These are phyloP conservation scores for Cladosporium sp. DNA, from an alignment of 2,329 filamentous ascomycete species.

Conservation along the genomic window DNA sequence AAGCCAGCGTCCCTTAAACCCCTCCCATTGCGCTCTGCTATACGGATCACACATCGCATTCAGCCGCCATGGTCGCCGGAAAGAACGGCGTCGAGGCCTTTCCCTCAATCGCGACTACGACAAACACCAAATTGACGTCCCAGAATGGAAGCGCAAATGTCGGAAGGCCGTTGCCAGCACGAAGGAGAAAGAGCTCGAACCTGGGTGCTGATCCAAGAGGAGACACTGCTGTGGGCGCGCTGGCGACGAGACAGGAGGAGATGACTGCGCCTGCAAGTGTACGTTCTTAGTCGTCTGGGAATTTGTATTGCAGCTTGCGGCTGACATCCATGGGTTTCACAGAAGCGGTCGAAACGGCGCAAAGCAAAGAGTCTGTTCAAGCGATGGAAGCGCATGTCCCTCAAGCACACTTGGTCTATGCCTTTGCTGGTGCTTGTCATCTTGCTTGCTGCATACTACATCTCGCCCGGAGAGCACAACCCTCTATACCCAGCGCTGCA, in stretches of 20 bases:
- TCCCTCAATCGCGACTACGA: constrained; percentile 2
- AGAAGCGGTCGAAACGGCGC: constrained; percentile 42
- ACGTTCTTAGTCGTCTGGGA: background rate
- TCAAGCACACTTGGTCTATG: constrained; percentile 57
- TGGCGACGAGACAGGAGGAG: constrained; percentile 39
- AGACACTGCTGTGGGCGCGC: constrained; percentile 48
- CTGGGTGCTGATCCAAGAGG: constrained; percentile 51
- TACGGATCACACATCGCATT: background rate
- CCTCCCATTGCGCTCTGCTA: background rate
- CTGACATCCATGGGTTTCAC: constrained; percentile 25
- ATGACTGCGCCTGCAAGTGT: constrained; percentile 3
- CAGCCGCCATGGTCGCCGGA: background rate
- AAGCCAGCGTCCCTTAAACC: background rate
- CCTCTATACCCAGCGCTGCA: constrained; percentile 78
- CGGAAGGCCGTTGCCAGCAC: background rate
- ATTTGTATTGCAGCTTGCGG: constrained; percentile 8
- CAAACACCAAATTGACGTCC: background rate
- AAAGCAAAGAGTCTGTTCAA: constrained; percentile 42
- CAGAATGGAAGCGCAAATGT: constrained; percentile 1
- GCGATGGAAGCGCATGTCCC: constrained; percentile 42
- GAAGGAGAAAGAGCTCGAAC: constrained; percentile 28
- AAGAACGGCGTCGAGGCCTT: constrained; percentile 7
- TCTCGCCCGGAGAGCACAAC: constrained; percentile 74
- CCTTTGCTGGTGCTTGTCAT: constrained; percentile 65
- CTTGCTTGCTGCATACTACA: constrained; percentile 64